Conservation (phyloP, 2,329 filamentous ascomycete species). For the Aspergillus niger region DNA sequence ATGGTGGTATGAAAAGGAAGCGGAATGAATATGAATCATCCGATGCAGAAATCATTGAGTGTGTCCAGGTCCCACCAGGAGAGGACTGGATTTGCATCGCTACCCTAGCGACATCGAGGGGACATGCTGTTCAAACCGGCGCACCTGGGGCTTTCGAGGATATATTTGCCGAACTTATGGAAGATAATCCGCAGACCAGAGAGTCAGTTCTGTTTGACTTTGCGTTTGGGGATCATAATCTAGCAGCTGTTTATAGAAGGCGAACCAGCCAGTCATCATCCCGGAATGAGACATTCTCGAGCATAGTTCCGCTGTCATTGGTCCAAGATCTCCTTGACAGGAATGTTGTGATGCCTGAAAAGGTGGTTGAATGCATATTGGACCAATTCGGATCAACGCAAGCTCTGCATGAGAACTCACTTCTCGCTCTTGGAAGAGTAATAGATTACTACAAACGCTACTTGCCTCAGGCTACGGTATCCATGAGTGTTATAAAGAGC, state of each 20-base stretch:
- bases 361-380: neutral
- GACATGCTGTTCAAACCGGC: neutral
- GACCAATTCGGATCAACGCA: neutral
- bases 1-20: neutral
- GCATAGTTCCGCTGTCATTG: neutral
- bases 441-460: slow-evolving; percentile 1
- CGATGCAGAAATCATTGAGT: neutral
- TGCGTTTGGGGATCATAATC: neutral
- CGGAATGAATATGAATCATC: neutral
- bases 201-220: neutral
- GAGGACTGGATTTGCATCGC: neutral
- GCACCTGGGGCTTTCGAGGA: neutral
- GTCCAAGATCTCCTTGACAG: neutral
- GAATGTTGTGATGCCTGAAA: neutral
- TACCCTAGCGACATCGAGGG: neutral
- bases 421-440: slow-evolving; percentile 5
- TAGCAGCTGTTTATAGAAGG: slow-evolving; percentile 5
- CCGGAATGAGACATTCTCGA: neutral
- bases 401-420: neutral
- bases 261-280: neutral
- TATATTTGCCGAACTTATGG: neutral
- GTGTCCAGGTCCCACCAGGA: neutral
- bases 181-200: neutral
- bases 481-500: slow-evolving; percentile 6
- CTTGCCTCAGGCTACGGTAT: neutral